Conservation (phyloP, 495 filamentous ascomycete genomes). For the Podospora australis region DNA sequence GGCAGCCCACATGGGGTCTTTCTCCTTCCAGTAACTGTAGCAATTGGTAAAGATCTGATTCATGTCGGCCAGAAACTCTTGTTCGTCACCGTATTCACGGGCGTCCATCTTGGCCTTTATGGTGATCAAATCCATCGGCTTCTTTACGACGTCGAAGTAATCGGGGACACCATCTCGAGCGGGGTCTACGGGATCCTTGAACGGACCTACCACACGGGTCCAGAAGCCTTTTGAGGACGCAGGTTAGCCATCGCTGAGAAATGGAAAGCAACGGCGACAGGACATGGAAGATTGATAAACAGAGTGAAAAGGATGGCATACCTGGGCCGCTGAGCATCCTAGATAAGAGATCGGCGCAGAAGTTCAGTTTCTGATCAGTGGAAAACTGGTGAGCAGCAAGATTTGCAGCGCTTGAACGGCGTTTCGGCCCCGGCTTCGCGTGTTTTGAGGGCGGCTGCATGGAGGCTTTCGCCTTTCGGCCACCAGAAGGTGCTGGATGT, state of each 20-base stretch:
- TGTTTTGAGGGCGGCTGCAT: conserved; percentile 14
- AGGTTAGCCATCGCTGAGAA: too few relatives aligned
- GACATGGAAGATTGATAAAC: not conserved
- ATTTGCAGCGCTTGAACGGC: conserved; percentile 18
- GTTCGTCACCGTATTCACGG: conserved; percentile 34
- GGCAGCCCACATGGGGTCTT: conserved; percentile 37
- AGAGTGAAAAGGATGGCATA: conserved; percentile 18
- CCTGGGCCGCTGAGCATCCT: conserved; percentile 50
- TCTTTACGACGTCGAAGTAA: conserved; percentile 40
- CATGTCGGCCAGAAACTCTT: conserved; percentile 41
- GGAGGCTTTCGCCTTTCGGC: conserved; percentile 21
- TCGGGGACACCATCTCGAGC: conserved; percentile 40
- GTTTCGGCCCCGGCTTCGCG: conserved; percentile 25
- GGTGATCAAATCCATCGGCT: conserved; percentile 44
- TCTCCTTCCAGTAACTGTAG: conserved; percentile 38
- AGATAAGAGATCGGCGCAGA: conserved; percentile 44
- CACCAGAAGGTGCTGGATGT: not conserved
- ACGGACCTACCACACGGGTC: conserved; percentile 51
- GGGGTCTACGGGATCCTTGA: conserved; percentile 42
- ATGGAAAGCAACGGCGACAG: not conserved
- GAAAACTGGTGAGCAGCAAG: conserved; percentile 25
- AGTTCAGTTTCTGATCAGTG: conserved; percentile 41
- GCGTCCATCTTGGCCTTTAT: conserved; percentile 45
- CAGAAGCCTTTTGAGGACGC: conserved; percentile 39
- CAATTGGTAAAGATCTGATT: conserved; percentile 46